These are phyloP conservation scores for Periconia sp. DNA, from an alignment of 2,329 filamentous ascomycete species.

Conservation along the genomic window DNA sequence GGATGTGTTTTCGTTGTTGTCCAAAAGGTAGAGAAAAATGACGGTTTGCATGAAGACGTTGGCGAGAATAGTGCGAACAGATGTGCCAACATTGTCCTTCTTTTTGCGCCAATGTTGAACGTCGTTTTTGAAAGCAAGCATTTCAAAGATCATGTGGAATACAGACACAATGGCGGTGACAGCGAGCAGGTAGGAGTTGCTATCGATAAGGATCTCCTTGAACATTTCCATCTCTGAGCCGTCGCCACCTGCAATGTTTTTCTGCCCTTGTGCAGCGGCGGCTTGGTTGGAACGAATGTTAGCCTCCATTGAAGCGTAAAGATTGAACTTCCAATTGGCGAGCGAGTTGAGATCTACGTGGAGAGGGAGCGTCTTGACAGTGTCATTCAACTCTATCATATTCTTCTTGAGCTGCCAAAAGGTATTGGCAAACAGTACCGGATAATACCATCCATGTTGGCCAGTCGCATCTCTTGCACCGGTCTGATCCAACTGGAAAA, in stretches of 20 bases:
- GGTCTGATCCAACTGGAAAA: slow-evolving; percentile 75
- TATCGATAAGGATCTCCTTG: slow-evolving; percentile 92
- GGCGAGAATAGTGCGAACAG: slow-evolving; percentile 90
- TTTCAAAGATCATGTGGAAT: slow-evolving; percentile 92
- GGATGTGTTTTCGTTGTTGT: slow-evolving; percentile 96
- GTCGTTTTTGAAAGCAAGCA: slow-evolving; percentile 94
- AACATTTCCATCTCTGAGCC: slow-evolving; percentile 95
- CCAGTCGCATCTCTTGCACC: slow-evolving; percentile 82
- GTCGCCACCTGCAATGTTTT: slow-evolving; percentile 76
- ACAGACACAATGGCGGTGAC: slow-evolving; percentile 84
- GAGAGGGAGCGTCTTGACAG: slow-evolving; percentile 77
- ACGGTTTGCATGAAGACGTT: slow-evolving; percentile 97
- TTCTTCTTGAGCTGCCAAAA: slow-evolving; percentile 95
- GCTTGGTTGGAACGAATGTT: slow-evolving; percentile 81
- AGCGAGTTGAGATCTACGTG: slow-evolving; percentile 83
- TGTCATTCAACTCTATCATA: slow-evolving; percentile 90
- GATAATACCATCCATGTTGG: slow-evolving; percentile 91
- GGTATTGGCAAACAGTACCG: slow-evolving; percentile 87
- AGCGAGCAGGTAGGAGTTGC: slow-evolving; percentile 85
- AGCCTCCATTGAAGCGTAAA: slow-evolving; percentile 82
- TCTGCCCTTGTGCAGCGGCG: slow-evolving; percentile 71
- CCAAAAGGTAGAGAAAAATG: slow-evolving; percentile 94
- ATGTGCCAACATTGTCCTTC: slow-evolving; percentile 98
- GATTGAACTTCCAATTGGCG: slow-evolving; percentile 83
- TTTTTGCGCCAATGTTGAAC: slow-evolving; percentile 98